A percentile compares a stretch with the other conserved stretches of the same genome.
Conservation (phyloP, 1,284 basidiomycete genomes). For the Amylostereum areolatum region DNA sequence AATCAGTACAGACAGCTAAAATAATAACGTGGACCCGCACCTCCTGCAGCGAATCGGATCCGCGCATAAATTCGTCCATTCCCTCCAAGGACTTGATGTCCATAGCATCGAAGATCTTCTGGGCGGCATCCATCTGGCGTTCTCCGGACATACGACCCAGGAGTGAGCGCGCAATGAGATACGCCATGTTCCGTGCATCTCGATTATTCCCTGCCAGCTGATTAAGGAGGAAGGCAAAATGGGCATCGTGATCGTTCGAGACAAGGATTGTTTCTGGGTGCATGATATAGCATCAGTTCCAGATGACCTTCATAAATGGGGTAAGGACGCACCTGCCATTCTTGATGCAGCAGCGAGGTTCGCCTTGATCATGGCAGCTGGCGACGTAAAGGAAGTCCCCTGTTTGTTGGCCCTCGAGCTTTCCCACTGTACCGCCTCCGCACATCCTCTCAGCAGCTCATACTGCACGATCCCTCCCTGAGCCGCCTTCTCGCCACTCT, state of each 20-base stretch:
- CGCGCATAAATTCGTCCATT: conserved; percentile 36
- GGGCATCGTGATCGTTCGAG: conserved; percentile 35
- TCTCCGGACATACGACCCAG: conserved; percentile 49
- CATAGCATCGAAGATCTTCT: conserved; percentile 41
- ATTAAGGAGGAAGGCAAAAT: conserved; percentile 37
- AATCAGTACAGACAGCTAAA: not conserved
- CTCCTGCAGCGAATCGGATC: conserved; percentile 30
- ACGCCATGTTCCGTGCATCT: conserved; percentile 51
- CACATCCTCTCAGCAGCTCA: conserved; percentile 44
- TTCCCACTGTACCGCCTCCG: conserved; percentile 33
- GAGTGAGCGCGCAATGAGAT: conserved; percentile 53
- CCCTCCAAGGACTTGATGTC: conserved; percentile 34
- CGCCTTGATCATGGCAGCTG: conserved; percentile 39
- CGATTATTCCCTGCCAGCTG: conserved; percentile 44
- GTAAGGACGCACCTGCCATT: conserved; percentile 53
- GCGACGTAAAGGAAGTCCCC: conserved; percentile 7
- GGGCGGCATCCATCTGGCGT: conserved; percentile 49
- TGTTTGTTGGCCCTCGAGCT: conserved; percentile 14
- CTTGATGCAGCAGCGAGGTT: conserved; percentile 49
- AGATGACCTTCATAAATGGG: not conserved
- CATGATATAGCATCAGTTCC: not conserved
- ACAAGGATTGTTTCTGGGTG: conserved; percentile 53
- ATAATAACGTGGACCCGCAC: conserved; percentile 24
- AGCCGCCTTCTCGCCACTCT: conserved; percentile 20
- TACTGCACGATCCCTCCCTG: conserved; percentile 20